These are phyloP conservation scores for Talaromyces pinophilus DNA, from an alignment of 2,329 filamentous ascomycete species.

Conservation along the genomic window DNA sequence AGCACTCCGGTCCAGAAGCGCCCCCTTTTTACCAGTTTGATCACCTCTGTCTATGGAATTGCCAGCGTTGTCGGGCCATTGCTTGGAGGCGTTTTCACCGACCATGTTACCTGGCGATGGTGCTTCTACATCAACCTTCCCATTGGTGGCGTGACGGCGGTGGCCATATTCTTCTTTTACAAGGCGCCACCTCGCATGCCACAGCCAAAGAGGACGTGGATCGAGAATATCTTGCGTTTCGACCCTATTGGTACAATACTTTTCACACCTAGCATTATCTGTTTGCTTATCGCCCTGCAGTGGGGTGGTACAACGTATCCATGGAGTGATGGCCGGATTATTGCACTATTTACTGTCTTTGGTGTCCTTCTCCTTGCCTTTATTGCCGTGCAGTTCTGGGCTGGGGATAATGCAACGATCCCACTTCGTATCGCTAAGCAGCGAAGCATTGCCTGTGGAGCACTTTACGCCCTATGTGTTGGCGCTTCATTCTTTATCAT, in stretches of 20 bases:
- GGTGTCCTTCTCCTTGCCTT: slow-evolving; percentile 41
- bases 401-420: slow-evolving; percentile 39
- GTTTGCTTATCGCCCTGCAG: slow-evolving; percentile 50
- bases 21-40: slow-evolving; percentile 43
- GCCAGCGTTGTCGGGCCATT: slow-evolving; percentile 45
- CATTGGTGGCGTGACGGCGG: slow-evolving; percentile 34
- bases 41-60: slow-evolving; percentile 47
- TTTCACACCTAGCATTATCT: slow-evolving; percentile 42
- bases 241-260: slow-evolving; percentile 48
- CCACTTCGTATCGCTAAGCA: slow-evolving; percentile 39
- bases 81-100: slow-evolving; percentile 43
- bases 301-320: slow-evolving; percentile 44
- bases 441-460: slow-evolving; percentile 37
- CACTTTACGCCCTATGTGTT: slow-evolving; percentile 41
- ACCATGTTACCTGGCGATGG: slow-evolving; percentile 48
- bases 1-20: slow-evolving; percentile 42
- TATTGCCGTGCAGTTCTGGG: slow-evolving; percentile 37
- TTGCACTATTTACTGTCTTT: slow-evolving; percentile 50
- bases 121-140: slow-evolving; percentile 59
- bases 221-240: slow-evolving; percentile 32
- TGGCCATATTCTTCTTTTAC: background rate
- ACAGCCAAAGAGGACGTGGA: background rate
- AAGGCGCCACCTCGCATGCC: background rate
- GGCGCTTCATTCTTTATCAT: slow-evolving; percentile 39
- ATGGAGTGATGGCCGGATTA: slow-evolving; percentile 44